Conservation (phyloP, 225 moss, liverwort and hornwort genomes). For the Polytrichum commune region DNA sequence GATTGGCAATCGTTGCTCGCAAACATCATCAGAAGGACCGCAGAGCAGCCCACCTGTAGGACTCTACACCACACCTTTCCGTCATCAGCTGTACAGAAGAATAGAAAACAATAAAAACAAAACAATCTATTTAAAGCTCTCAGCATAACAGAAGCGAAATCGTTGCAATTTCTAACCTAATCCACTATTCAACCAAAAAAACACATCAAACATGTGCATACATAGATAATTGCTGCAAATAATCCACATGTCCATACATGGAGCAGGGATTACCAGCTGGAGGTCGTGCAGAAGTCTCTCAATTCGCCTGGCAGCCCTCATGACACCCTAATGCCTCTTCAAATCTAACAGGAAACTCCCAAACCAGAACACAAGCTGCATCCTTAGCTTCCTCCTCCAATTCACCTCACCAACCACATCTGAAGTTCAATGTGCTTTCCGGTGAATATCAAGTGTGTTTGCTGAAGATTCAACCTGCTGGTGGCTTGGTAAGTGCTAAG, state of each 20-base stretch:
- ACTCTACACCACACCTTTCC: constrained; percentile 20
- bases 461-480: too few relatives aligned
- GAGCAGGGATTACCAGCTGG: constrained; percentile 15
- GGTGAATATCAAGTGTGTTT: too few relatives aligned
- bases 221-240: neutral
- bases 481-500: too few relatives aligned
- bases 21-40: neutral
- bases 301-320: constrained; percentile 45
- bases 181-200: too few relatives aligned
- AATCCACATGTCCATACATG: neutral
- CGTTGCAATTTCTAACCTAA: neutral
- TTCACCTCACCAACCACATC: too few relatives aligned
- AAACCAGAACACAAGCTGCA: too few relatives aligned
- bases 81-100: neutral
- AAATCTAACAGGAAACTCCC: too few relatives aligned
- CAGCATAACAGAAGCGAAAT: neutral
- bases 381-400: too few relatives aligned
- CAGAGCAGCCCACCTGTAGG: constrained; percentile 11
- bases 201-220: too few relatives aligned
- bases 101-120: neutral
- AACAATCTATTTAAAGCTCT: neutral
- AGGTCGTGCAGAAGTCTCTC: constrained; percentile 52
- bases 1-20: constrained; percentile 26
- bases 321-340: constrained; percentile 4
- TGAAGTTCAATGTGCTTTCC: too few relatives aligned